A percentile compares a stretch with the other conserved stretches of the same genome.
Evolutionary conservation across 73 alveolate species (phyloP).

Genomic region (Symbiodinium natans): DNA sequence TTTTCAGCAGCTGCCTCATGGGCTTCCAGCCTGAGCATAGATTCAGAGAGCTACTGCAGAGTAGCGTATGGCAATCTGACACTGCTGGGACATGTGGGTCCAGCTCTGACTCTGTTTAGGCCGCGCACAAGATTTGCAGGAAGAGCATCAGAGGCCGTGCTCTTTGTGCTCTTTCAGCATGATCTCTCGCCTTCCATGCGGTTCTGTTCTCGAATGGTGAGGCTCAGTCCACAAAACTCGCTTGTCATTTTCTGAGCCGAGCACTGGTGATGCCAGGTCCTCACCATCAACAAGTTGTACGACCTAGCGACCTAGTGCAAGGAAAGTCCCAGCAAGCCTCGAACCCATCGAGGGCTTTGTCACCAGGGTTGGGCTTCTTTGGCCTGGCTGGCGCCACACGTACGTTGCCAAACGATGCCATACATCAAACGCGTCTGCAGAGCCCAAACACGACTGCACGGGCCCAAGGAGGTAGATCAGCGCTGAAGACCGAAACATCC

Average conservation of each 20-base stretch:
- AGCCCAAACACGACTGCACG: constrained; percentile 62
- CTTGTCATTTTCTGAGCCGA: neutral
- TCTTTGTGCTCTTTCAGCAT: neutral
- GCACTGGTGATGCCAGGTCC: neutral
- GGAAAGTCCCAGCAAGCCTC: neutral
- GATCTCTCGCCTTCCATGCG: neutral
- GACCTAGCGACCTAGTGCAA: too few relatives aligned
- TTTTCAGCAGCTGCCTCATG: constrained; percentile 26
- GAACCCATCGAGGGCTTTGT: neutral
- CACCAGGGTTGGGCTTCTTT: constrained; percentile 58
- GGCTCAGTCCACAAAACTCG: neutral
- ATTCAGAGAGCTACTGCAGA: too few relatives aligned
- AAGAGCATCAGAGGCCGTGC: neutral
- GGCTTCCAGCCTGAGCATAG: constrained; percentile 45
- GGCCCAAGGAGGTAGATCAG: constrained; percentile 67
- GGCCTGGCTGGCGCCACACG: constrained; percentile 7
- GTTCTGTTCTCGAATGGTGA: too few relatives aligned
- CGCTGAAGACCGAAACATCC: constrained; percentile 46
- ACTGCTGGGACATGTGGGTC: too few relatives aligned
- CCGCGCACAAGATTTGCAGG: neutral
- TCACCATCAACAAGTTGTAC: neutral
- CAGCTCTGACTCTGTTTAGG: neutral
- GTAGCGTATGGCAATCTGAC: too few relatives aligned
- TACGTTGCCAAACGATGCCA: neutral
- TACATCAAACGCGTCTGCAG: neutral